A percentile compares a stretch with the other conserved stretches of the same genome.
Evolutionary conservation across 164 flowering plant genomes (phyloP).

Genomic region (Vitis rupestris): DNA sequence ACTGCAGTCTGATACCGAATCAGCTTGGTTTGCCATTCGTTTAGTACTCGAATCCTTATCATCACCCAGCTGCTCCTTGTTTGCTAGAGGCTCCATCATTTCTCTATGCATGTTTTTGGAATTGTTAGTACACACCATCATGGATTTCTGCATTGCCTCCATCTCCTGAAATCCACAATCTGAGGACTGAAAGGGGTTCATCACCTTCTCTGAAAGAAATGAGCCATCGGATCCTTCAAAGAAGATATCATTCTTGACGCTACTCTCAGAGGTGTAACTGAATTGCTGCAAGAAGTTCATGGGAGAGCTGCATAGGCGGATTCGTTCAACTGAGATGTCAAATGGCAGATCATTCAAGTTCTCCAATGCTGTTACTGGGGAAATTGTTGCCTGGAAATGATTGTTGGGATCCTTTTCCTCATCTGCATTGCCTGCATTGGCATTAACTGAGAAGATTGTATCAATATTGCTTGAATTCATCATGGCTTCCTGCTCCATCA

Average conservation of each 20-base stretch:
- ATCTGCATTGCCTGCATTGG: constrained; percentile 1
- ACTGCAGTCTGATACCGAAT: constrained; percentile 70
- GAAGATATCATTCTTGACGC: constrained; percentile 17
- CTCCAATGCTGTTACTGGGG: constrained; percentile 20
- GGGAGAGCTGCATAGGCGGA: constrained; percentile 28
- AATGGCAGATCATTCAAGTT: constrained; percentile 22
- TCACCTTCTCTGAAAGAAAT: constrained; percentile 18
- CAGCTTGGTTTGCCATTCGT: constrained; percentile 33
- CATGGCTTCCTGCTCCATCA: constrained; percentile 39
- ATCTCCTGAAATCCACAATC: constrained; percentile 23
- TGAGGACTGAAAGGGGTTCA: constrained; percentile 10
- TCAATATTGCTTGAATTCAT: constrained; percentile 20
- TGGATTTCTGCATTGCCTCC: constrained; percentile 30
- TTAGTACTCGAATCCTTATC: constrained; percentile 44
- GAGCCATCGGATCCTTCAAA: constrained; percentile 33
- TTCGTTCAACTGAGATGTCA: constrained; percentile 28
- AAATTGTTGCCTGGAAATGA: constrained; percentile 21
- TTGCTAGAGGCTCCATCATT: constrained; percentile 18
- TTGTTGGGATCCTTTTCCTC: constrained; percentile 10
- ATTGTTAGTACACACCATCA: too few species aligned
- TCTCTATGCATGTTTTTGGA: constrained; percentile 16
- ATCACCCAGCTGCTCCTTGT: constrained; percentile 19
- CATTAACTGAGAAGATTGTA: constrained; percentile 12
- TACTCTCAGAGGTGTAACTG: constrained; percentile 16
- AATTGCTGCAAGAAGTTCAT: constrained; percentile 37